These are phyloP conservation scores for Penicillium digitatum DNA, from an alignment of 2,329 filamentous ascomycete genomes.

Conservation along the genomic window DNA sequence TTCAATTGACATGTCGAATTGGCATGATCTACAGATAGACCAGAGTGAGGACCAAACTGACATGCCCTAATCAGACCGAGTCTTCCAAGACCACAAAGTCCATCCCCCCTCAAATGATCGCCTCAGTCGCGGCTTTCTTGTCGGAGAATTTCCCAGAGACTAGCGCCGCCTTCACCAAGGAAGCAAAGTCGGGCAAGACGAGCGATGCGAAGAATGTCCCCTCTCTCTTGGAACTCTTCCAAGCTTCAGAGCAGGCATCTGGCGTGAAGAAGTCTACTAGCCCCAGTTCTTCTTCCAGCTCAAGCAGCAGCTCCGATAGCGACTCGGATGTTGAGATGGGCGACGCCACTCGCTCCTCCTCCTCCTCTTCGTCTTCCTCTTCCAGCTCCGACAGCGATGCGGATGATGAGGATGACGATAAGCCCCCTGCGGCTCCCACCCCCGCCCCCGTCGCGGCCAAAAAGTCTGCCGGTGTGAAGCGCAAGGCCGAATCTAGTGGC, in stretches of 20 bases:
- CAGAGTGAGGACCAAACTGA: slow-evolving; percentile 5
- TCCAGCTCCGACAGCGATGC: slow-evolving; percentile 49
- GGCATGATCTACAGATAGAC: neutral
- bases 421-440: slow-evolving; percentile 41
- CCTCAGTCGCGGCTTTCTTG: slow-evolving; percentile 64
- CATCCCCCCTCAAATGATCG: slow-evolving; percentile 58
- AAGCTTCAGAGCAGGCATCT: slow-evolving; percentile 16
- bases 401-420: slow-evolving; percentile 52
- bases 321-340: slow-evolving; percentile 44
- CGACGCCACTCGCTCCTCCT: slow-evolving; percentile 34
- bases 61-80: slow-evolving; percentile 20
- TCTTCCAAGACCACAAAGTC: slow-evolving; percentile 20
- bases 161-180: slow-evolving; percentile 59
- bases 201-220: slow-evolving; percentile 31
- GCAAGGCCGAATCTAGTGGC: slow-evolving; percentile 52
- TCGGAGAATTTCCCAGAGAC: slow-evolving; percentile 61
- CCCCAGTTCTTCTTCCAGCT: slow-evolving; percentile 17
- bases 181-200: slow-evolving; percentile 41
- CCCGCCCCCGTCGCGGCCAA: slow-evolving; percentile 25
- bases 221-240: slow-evolving; percentile 34
- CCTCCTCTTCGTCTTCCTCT: slow-evolving; percentile 33
- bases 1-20: neutral
- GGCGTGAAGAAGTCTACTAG: slow-evolving; percentile 18
- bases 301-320: slow-evolving; percentile 27
- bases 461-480: slow-evolving; percentile 50